Evolutionary conservation across 768 basidiomycete genomes (phyloP), one percentile per base, ranked within the genome.

Genomic region (Amanita muscaria): DNA sequence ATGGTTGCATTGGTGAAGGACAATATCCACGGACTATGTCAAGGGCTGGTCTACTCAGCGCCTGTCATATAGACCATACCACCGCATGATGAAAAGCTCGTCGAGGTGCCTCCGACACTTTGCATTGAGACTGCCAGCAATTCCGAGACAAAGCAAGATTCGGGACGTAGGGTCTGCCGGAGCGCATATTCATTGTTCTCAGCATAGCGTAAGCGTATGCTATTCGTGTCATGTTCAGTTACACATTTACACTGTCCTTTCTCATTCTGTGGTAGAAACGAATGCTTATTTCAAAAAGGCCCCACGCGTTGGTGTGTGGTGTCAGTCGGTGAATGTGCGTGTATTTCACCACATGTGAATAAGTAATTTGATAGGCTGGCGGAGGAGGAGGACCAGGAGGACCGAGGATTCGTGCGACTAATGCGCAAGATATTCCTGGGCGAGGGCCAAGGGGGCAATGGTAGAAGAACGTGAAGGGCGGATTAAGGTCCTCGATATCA

Each of bases 251-350:
- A n/a, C n/a, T n/a, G 63, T 29, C 56, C 59, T 22, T 43, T 52
- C 33, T 14, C 45, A 27, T 54, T 38, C 40, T 51, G 44, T 33
- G 56, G 50, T 29, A 51, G 61, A 89, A 91, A 54, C 94, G 97
- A 54, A 94, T 94, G 0, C 70, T 82, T 19, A 98, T 97, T 62
- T 91, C 81, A 43, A 88, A 88, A 56, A 96, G 97, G 92, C 79
- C 97, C 2, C 87, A 92, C 55, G 89, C 90, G 3, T 76, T 98
- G 12, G 91, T 93, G 97, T 59, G 92, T 98, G 50, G 92, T 98
- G 22, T 92, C 88, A 7, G 91, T 97, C 2, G 94, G 94, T 39
- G 94, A 97, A 68, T 91, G 89, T 49, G 88, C 93, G 9, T 77
- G 96, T 18, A 70, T 85, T 3, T 88, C 91, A 4, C 69, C 79